phyloP scores from a whole-genome alignment of 371 early-diverging fungal species.

The Circinella minor region DNA sequence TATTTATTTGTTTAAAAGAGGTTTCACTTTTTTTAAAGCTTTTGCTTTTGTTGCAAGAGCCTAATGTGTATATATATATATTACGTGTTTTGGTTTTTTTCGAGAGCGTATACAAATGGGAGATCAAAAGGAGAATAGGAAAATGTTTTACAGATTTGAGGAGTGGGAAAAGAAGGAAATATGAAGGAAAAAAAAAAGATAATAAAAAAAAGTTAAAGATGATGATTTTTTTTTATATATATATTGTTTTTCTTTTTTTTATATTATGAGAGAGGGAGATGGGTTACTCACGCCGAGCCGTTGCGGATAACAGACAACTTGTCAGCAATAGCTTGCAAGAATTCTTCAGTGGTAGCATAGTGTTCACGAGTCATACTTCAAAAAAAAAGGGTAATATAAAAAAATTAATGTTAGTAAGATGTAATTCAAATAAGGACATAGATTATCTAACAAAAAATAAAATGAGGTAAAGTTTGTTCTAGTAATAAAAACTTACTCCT shows the following conservation, averaged over 20 bases:
- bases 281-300: conserved; percentile 10
- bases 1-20: background rate
- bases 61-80: background rate
- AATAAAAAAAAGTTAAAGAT: background rate
- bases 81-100: background rate
- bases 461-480: too few relatives aligned
- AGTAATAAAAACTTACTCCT: conserved; percentile 52
- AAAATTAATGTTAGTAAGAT: background rate
- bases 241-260: background rate
- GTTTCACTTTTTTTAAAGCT: background rate
- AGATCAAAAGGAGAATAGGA: background rate
- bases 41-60: conserved; percentile 1
- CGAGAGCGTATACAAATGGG: background rate
- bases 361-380: conserved; percentile 67
- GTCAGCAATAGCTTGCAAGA: conserved; percentile 76
- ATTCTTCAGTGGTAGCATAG: conserved; percentile 83
- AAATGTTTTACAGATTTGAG: background rate
- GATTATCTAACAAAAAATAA: too few relatives aligned
- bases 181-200: background rate
- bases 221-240: background rate
- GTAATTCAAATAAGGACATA: too few relatives aligned
- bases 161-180: background rate
- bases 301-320: conserved; percentile 65
- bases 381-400: background rate
- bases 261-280: conserved; percentile 6